phyloP scores from a whole-genome alignment of 441 rosid species.

The Aleurites moluccanus region DNA sequence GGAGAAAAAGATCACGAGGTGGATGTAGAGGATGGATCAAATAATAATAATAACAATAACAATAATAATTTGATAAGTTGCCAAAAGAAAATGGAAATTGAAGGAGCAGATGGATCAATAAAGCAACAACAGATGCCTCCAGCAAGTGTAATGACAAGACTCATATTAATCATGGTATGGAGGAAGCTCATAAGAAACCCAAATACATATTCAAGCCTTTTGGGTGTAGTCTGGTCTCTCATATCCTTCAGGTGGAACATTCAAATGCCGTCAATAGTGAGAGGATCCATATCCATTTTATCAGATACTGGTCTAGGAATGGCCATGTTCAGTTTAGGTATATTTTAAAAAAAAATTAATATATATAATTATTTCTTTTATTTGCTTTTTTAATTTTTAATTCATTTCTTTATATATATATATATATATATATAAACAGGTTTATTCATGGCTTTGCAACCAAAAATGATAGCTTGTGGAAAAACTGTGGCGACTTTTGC shows the following conservation, averaged over 20 bases:
- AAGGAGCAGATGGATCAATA: constrained; percentile 36
- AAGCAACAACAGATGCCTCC: constrained; percentile 73
- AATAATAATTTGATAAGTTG: background rate
- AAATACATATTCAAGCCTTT: constrained; percentile 81
- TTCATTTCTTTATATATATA: background rate
- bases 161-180: constrained; percentile 86
- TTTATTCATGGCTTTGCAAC: constrained; percentile 89
- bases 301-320: constrained; percentile 93
- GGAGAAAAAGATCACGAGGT: constrained; percentile 34
- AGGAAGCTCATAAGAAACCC: constrained; percentile 92
- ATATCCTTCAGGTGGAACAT: constrained; percentile 77
- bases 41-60: background rate
- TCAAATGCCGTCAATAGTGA: constrained; percentile 73
- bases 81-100: constrained; percentile 44
- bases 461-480: constrained; percentile 83
- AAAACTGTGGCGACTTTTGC: constrained; percentile 83
- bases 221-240: constrained; percentile 86
- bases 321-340: constrained; percentile 98
- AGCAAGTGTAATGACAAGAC: constrained; percentile 86
- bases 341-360: background rate
- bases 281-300: constrained; percentile 75
- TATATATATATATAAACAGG: constrained; percentile 35
- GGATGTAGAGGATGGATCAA: constrained; percentile 42
- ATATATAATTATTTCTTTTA: background rate
- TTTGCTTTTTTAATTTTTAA: no score